phyloP scores from a whole-genome alignment of 2,329 filamentous ascomycete species.

The Pseudogymnoascus destructans region DNA sequence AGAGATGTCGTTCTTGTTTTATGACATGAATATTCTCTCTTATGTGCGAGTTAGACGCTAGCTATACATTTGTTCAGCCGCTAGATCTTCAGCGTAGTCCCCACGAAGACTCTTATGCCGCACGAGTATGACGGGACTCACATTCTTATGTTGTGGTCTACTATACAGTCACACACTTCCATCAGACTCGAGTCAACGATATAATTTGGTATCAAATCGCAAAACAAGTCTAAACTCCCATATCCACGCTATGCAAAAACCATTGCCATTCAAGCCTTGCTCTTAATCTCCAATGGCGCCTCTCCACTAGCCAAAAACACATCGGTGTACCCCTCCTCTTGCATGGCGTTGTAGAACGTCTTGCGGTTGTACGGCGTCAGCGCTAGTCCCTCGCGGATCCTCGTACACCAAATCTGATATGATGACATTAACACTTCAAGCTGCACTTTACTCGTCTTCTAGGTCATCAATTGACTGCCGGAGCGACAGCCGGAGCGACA shows the following conservation, averaged over 20 bases:
- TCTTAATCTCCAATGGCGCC: constrained; percentile 1
- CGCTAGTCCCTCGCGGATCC: constrained; percentile 28
- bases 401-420: no score
- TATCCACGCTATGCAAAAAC: background rate
- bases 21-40: background rate
- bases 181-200: background rate
- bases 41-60: background rate
- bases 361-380: constrained; percentile 30
- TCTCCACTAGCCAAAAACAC: constrained; percentile 17
- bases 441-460: no score
- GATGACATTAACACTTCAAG: no score
- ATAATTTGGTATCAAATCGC: background rate
- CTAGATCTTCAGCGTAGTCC: no score
- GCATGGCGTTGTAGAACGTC: constrained; percentile 26
- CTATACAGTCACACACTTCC: background rate
- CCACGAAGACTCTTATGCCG: background rate
- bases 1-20: no score
- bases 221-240: background rate
- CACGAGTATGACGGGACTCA: background rate
- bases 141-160: background rate
- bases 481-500: no score
- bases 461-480: no score
- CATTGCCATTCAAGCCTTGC: background rate
- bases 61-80: no score
- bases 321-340: constrained; percentile 27